Base-by-base conservation (phyloP, 106 monocot species). In the Dioscorea alata region DNA sequence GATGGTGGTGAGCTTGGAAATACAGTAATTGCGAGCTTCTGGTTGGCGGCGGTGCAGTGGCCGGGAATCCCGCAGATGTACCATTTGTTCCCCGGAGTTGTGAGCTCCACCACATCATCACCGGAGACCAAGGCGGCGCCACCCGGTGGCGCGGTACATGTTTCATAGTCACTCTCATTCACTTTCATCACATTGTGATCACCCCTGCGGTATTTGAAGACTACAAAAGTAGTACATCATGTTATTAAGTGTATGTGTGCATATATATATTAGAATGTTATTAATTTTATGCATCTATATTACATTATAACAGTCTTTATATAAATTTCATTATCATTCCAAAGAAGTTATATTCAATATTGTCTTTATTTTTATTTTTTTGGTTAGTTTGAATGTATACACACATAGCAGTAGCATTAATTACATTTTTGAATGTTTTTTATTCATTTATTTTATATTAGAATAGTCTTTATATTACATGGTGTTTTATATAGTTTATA, bases 81-180 rank as follows among this genome's bases (percentile, higher is more conserved):
- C 70, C 76, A 76, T 28, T 76, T 69, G 48, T 42, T 70, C 50
- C 76, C 69, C 13, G 76, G 64, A 6, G 63, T 52, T 5, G 69
- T 10, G 14, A 76, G 70, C 18, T 6, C 16, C 4, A 76, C 57
- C 23, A 64, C 57, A 58, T 76, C 76, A 13, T 69, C 31, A 13
- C 76, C 76, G 10, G 76, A 49, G 2, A 12, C 7, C 1, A 69
- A 63, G 31, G 28, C 13, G 12, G 12, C 48, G 14, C 14, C 20
- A 10, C 21, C 35, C 6, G 53, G 2, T 31, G 63, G 42, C 13
- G 48, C 8, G 6, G 13, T 13, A 25, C 69, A 70, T 5, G 18
- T 32, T 4, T 19, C 14, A 42, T 35, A 76, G 4, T 24, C 56
- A 13, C 22, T 13, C 16, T 57, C 69, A 16, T 54, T 33, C 6